Base-by-base conservation (phyloP, 2,329 filamentous ascomycete species). In the Penicillium sp. region DNA sequence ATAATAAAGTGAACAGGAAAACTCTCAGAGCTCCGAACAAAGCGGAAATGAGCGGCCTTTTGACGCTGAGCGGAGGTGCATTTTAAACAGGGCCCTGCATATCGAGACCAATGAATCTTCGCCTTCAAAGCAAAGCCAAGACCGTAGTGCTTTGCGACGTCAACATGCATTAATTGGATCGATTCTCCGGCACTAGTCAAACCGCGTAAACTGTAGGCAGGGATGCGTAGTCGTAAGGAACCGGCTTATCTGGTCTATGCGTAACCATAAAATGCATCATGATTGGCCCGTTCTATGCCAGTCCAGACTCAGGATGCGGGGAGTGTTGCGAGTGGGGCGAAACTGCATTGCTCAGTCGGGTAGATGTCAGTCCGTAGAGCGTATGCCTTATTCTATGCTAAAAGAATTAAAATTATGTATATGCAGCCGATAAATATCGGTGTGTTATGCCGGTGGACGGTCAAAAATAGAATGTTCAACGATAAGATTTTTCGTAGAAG, bases 401-500 rank as follows among this genome's bases (percentile, higher is more conserved):
- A 36, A 18, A 18, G 18, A 18, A 18, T 18, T 18, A 18, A 18
- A 18, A 18, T 18, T 18, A 18, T 18, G 18, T 18, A 27, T 5
- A 27, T 27, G 24, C 24, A 27, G 24, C 8, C 24, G 8, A 27
- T 27, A 27, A 27, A 8, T 27, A 27, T 27, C 24, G 24, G 24
- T 27, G 24, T 8, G 24, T 27, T 8, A 27, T 27, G 24, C 18
- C 18, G 18, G 18, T 18, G 18, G n/a, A n/a, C n/a, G n/a, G 18
- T 18, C 18, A 18, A 18, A 18, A 18, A 18, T 18, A 34, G n/a
- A 36, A n/a, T 36, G 34, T n/a, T 36, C 11, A 36, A 36, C 11
- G 13, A 36, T 36, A 36, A 36, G 4, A 48, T 39, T 21, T 47
- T 60, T 27, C 40, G n/a, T 55, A 55, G 34, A 49, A 22, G 46